Evolutionary conservation across 305 asterid genomes (phyloP).

Genomic region (Fraxinus velutina): DNA sequence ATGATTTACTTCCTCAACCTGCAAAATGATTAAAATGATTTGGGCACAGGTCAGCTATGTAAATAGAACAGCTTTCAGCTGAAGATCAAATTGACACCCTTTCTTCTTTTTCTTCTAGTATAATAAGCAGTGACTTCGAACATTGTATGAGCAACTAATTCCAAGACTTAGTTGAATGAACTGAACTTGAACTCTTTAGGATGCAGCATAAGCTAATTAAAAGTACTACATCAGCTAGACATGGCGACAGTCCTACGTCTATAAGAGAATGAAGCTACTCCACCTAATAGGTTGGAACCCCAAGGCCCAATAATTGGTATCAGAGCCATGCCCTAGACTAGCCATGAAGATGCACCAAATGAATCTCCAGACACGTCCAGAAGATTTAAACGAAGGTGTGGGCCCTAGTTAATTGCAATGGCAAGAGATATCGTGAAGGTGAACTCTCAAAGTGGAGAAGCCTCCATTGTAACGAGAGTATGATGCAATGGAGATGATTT

Average conservation of each 20-base stretch:
- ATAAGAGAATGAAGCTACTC: background rate
- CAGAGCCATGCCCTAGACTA: background rate
- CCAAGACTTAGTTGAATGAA: background rate
- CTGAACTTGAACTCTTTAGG: background rate
- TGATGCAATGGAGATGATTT: background rate
- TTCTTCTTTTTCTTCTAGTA: background rate
- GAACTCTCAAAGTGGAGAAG: background rate
- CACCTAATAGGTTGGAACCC: background rate
- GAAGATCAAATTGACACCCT: background rate
- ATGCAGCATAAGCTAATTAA: background rate
- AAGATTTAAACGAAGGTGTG: background rate
- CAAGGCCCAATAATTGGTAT: background rate
- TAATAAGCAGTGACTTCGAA: background rate
- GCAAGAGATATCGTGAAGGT: background rate
- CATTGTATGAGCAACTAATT: background rate
- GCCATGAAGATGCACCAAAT: background rate
- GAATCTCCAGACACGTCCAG: background rate
- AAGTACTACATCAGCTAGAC: background rate
- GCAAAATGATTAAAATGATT: conserved; percentile 14
- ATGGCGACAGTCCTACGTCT: background rate
- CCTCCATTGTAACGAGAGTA: background rate
- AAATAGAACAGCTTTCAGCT: background rate
- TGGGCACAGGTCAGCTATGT: background rate
- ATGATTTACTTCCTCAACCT: conserved; percentile 42
- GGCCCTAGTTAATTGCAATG: background rate